Evolutionary conservation across 2,329 filamentous ascomycete species (phyloP).

Genomic region (Xylaria sp.): DNA sequence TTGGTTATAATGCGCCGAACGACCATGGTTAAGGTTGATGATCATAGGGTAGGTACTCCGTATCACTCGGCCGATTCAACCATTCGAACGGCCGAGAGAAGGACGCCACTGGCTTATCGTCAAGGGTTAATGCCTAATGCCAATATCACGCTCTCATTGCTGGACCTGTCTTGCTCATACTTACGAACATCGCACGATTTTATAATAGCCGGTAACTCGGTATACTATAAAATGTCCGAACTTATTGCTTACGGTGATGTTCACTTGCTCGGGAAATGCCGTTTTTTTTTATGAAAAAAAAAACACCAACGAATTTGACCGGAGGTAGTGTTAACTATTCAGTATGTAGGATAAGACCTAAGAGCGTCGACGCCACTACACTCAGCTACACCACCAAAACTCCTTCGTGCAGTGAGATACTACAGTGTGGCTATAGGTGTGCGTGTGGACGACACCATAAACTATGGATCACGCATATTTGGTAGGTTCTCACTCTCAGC

Average conservation of each 20-base stretch:
- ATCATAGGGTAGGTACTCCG: neutral
- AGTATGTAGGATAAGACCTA: neutral
- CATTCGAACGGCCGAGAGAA: slow-evolving; percentile 26
- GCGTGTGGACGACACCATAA: neutral
- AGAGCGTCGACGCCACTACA: slow-evolving; percentile 2
- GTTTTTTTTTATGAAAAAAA: neutral
- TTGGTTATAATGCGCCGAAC: slow-evolving; percentile 18
- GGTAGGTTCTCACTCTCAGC: slow-evolving; percentile 18
- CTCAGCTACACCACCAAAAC: slow-evolving; percentile 18
- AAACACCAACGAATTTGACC: neutral
- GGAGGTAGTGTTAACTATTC: too few relatives aligned
- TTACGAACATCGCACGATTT: slow-evolving; percentile 12
- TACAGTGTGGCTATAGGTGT: neutral
- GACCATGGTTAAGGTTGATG: slow-evolving; percentile 8
- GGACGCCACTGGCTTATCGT: slow-evolving; percentile 4
- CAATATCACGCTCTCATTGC: neutral
- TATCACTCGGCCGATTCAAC: slow-evolving; percentile 28
- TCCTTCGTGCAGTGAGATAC: slow-evolving; percentile 2
- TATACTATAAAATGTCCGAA: neutral
- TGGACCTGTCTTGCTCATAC: neutral
- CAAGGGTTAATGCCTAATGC: neutral
- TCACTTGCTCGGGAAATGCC: neutral
- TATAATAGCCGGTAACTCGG: slow-evolving; percentile 3
- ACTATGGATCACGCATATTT: slow-evolving; percentile 1
- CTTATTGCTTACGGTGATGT: neutral